Evolutionary conservation across 1,284 basidiomycete species (phyloP), one percentile per base, ranked within the genome.

Genomic region (Pascua guehoae): DNA sequence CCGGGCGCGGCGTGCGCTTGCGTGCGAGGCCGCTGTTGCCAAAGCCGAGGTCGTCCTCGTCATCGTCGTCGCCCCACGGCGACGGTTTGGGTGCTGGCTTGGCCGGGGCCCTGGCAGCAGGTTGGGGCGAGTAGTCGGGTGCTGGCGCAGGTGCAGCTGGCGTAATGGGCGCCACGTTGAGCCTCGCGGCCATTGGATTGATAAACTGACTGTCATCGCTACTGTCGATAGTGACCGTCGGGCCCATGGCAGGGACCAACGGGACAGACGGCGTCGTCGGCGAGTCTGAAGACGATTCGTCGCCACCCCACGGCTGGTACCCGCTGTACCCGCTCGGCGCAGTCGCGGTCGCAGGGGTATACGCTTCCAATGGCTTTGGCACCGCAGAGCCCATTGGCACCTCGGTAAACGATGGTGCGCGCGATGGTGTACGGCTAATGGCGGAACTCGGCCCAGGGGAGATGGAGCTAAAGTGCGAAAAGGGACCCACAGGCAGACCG

Each of bases 381-480:
- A 32, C 24, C 24, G 24, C 24, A 32, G 24, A 32, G 24, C 24
- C 24, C 24, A 32, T 32, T 32, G 24, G 24, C 24, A 32, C 24
- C 24, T 32, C 24, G 24, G 24, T 32, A 32, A 32, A 32, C 24
- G 24, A 32, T 32, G 24, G 24, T 32, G 24, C 24, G 24, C 24
- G 24, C 24, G 24, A 32, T 10, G 64, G 48, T 11, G 61, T 60
- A 12, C 74, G 62, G 11, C 70, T 65, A 32, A 70, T 55, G 51
- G 83, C 84, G 4, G 87, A 87, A 9, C 88, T 89, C 10, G 88
- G 84, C 46, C 84, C 83, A 1, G 91, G 92, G 1, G 95, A 91
- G 65, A 98, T 97, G 15, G 91, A 86, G 67, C 89, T 93, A 77
- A 90, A 98, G 68, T 93, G 92, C 17, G 91, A 87, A 77, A 98